Conservation (phyloP, 2,329 filamentous ascomycete species). For the Xylariaceae sp. region DNA sequence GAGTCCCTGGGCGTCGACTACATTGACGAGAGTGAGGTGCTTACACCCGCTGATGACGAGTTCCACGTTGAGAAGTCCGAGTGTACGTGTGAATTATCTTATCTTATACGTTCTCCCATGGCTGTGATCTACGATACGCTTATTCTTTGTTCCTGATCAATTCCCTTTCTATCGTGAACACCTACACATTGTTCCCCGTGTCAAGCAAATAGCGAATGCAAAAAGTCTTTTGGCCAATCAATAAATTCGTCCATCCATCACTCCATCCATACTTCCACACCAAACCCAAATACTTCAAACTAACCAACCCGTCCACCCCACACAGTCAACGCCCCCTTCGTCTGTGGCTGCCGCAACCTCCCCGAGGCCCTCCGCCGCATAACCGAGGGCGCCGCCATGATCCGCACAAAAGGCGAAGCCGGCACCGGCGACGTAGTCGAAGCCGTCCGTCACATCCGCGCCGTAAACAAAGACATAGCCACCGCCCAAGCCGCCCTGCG, state of each 20-base stretch:
- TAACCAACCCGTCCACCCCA: neutral
- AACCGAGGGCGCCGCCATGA: slow-evolving; percentile 94
- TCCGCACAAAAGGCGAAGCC: slow-evolving; percentile 96
- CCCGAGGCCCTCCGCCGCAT: slow-evolving; percentile 90
- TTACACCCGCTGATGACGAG: slow-evolving; percentile 85
- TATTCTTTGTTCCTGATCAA: neutral
- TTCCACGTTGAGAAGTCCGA: slow-evolving; percentile 86
- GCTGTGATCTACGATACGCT: neutral
- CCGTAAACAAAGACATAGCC: slow-evolving; percentile 76
- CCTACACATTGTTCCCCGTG: too few species aligned
- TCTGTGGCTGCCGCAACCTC: slow-evolving; percentile 91
- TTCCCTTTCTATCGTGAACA: neutral
- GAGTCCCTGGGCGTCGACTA: slow-evolving; percentile 94
- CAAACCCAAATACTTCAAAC: neutral
- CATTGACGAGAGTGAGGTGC: slow-evolving; percentile 96
- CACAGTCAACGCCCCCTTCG: slow-evolving; percentile 70
- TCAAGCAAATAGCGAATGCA: too few species aligned
- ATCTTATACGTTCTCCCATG: neutral
- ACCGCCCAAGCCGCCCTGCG: slow-evolving; percentile 69
- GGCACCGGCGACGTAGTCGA: slow-evolving; percentile 96
- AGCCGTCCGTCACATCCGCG: slow-evolving; percentile 93
- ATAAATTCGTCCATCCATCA: too few species aligned
- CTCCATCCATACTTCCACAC: neutral
- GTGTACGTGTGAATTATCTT: slow-evolving; percentile 35
- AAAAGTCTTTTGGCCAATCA: too few species aligned